Evolutionary conservation across 2,329 filamentous ascomycete species (phyloP).

Genomic region (Aspergillus chevalieri): DNA sequence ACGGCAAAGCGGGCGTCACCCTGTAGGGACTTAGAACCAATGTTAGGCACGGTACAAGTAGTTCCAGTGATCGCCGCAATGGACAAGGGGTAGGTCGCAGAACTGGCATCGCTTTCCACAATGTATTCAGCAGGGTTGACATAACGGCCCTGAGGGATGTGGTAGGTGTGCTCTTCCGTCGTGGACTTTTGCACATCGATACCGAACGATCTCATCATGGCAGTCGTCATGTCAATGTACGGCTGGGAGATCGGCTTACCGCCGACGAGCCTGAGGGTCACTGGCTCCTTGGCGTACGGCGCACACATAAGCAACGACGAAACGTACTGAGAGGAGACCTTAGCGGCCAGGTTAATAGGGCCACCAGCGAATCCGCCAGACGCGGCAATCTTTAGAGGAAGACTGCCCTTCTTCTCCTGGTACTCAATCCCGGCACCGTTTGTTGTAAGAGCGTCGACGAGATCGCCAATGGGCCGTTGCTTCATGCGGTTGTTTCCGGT

Average conservation of each 20-base stretch:
- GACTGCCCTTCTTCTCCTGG: constrained; percentile 71
- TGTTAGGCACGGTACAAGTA: constrained; percentile 92
- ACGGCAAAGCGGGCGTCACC: constrained; percentile 92
- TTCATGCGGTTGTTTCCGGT: constrained; percentile 98
- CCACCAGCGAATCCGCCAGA: constrained; percentile 79
- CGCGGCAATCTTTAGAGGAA: constrained; percentile 77
- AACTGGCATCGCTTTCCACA: constrained; percentile 95
- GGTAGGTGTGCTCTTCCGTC: constrained; percentile 82
- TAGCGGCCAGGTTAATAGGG: constrained; percentile 84
- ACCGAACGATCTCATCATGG: constrained; percentile 95
- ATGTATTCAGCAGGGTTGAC: constrained; percentile 78
- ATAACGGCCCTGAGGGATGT: constrained; percentile 81
- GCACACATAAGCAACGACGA: constrained; percentile 96
- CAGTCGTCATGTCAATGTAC: constrained; percentile 98
- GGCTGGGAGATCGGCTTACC: constrained; percentile 94
- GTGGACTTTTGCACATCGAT: constrained; percentile 70
- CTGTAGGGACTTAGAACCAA: constrained; percentile 84
- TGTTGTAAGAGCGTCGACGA: constrained; percentile 79
- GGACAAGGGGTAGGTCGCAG: constrained; percentile 90
- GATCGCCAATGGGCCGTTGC: constrained; percentile 81
- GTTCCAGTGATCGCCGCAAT: constrained; percentile 93
- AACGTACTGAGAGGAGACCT: constrained; percentile 97
- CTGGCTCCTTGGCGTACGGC: constrained; percentile 89
- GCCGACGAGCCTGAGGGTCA: constrained; percentile 84
- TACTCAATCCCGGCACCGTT: constrained; percentile 89